Conservation (phyloP, 345 rosid genomes). For the Salix brachista region DNA sequence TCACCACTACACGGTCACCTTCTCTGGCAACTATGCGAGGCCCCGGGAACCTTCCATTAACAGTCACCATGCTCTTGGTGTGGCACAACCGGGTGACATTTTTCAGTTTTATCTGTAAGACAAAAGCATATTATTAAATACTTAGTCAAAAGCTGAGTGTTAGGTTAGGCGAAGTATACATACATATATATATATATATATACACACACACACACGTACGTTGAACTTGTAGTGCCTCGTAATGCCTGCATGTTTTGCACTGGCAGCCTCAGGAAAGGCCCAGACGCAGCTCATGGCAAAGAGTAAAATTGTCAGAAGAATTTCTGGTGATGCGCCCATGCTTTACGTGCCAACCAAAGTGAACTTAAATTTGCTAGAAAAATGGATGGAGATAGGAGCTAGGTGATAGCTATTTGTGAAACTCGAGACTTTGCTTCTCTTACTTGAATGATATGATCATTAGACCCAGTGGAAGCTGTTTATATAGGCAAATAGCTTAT, state of each 20-base stretch:
- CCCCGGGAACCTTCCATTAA: conserved; percentile 56
- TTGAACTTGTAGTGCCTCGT: conserved; percentile 75
- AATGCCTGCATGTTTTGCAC: conserved; percentile 27
- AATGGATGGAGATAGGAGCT: background rate
- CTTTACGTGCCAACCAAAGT: background rate
- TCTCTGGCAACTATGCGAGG: conserved; percentile 51
- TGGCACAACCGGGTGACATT: conserved; percentile 45
- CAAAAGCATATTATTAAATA: no score
- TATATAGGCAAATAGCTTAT: conserved; percentile 16
- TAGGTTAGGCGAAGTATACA: background rate
- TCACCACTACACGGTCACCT: conserved; percentile 46
- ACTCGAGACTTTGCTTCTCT: background rate
- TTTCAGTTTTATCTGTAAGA: conserved; percentile 34
- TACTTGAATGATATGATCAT: background rate
- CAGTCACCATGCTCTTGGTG: conserved; percentile 46
- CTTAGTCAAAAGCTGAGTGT: background rate
- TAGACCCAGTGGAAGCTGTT: background rate
- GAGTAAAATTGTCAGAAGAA: conserved; percentile 15
- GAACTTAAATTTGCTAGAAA: background rate
- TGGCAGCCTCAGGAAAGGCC: conserved; percentile 33
- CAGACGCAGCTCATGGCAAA: conserved; percentile 18
- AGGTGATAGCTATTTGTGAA: background rate
- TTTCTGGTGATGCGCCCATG: conserved; percentile 15
- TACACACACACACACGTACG: conserved; percentile 16
- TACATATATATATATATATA: no score